Conservation (phyloP, 345 rosid genomes). For the Sonneratia caseolaris region DNA sequence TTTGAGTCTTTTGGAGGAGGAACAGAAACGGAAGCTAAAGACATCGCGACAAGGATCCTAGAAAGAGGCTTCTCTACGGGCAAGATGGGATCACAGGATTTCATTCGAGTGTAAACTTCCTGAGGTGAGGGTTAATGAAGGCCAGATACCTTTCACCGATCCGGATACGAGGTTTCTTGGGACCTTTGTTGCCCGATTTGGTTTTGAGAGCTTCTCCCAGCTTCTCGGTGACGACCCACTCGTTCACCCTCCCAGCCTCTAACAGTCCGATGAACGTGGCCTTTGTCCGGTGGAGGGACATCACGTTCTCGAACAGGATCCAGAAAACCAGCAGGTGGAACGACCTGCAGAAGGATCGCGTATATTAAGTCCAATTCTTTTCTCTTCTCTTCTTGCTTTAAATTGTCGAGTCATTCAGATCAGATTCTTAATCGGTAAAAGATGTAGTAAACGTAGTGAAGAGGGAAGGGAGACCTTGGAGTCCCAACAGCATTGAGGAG, state of each 20-base stretch:
- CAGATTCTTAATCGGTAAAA: neutral
- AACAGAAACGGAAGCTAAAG: too few species aligned
- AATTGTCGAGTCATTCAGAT: neutral
- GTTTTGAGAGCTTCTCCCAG: conserved; percentile 61
- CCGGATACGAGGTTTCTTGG: conserved; percentile 32
- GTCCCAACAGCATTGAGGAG: conserved; percentile 76
- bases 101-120: too few species aligned
- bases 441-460: too few species aligned
- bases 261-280: conserved; percentile 78
- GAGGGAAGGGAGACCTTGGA: conserved; percentile 39
- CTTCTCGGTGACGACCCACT: conserved; percentile 94
- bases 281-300: conserved; percentile 80
- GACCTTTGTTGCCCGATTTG: conserved; percentile 29
- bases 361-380: neutral
- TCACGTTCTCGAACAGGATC: conserved; percentile 90
- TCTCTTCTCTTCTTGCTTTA: neutral
- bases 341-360: conserved; percentile 27
- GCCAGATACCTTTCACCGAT: conserved; percentile 50
- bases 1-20: too few species aligned
- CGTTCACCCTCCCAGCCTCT: conserved; percentile 77
- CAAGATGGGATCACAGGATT: neutral
- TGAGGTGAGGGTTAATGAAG: neutral
- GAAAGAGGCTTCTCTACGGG: neutral
- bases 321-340: conserved; percentile 51
- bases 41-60: too few species aligned